Evolutionary conservation across 1,139 yeast species (phyloP).

Genomic region (Candida neerlandica): DNA sequence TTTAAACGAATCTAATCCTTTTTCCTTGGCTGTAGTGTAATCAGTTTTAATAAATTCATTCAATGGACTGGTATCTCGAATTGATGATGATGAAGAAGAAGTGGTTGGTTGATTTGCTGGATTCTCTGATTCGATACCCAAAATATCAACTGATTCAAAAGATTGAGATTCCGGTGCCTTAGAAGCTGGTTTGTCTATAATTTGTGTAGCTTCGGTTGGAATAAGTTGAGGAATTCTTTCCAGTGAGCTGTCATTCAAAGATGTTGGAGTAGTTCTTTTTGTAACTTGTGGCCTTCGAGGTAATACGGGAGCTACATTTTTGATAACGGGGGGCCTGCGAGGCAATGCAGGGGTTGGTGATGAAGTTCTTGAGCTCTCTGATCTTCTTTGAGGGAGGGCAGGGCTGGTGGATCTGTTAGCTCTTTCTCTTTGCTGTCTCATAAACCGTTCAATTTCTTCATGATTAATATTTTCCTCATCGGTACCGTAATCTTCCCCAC

Average conservation of each 20-base stretch:
- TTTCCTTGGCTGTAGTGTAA: conserved; percentile 56
- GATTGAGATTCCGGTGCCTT: conserved; percentile 1
- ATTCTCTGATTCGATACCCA: conserved; percentile 18
- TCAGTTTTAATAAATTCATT: conserved; percentile 51
- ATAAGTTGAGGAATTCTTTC: neutral
- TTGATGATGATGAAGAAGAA: no score
- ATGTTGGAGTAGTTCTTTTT: conserved; percentile 2
- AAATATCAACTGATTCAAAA: conserved; percentile 27
- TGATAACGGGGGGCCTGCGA: neutral
- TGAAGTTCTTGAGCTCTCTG: neutral
- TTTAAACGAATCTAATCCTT: conserved; percentile 66
- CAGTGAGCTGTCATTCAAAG: neutral
- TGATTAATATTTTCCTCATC: conserved; percentile 48
- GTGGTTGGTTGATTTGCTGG: neutral
- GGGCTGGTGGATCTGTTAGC: conserved; percentile 10
- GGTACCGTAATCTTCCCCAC: conserved; percentile 47
- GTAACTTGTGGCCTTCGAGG: conserved; percentile 7
- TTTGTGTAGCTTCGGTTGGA: neutral
- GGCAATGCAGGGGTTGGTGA: conserved; percentile 3
- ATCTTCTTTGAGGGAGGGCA: neutral
- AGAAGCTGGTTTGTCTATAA: neutral
- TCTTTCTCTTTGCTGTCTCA: conserved; percentile 40
- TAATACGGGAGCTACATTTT: conserved; percentile 3
- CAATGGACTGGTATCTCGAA: conserved; percentile 23
- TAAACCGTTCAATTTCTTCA: conserved; percentile 43